Percentiles rank a stretch among this genome's conserved stretches.
These are phyloP conservation scores for Nakazawaea ishiwadae DNA, from an alignment of 805 yeast species.

Conservation along the genomic window DNA sequence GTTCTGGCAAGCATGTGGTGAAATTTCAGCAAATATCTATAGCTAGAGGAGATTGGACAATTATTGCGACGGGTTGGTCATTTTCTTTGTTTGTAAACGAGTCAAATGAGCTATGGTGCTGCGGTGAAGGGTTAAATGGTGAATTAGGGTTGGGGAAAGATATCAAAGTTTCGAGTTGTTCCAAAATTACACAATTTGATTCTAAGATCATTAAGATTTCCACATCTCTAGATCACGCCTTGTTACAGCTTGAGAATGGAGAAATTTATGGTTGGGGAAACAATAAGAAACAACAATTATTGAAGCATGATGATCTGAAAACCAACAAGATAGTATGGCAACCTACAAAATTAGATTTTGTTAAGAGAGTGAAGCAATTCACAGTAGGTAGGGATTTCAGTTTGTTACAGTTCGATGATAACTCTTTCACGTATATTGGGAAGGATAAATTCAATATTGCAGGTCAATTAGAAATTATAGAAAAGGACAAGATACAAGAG, in stretches of 20 bases:
- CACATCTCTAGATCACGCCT: slow-evolving; percentile 43
- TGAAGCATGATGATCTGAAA: slow-evolving; percentile 15
- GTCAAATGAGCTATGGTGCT: slow-evolving; percentile 36
- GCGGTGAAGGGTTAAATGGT: slow-evolving; percentile 69
- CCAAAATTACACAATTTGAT: slow-evolving; percentile 2
- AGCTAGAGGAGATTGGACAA: slow-evolving; percentile 31
- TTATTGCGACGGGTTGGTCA: slow-evolving; percentile 78
- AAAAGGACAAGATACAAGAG: slow-evolving; percentile 13
- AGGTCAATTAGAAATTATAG: slow-evolving; percentile 2
- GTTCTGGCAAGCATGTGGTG: too few relatives aligned
- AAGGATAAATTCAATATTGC: slow-evolving; percentile 25
- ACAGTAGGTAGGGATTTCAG: slow-evolving; percentile 61
- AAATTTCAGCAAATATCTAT: too few relatives aligned
- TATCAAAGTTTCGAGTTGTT: slow-evolving; percentile 16
- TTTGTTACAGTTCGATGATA: slow-evolving; percentile 23
- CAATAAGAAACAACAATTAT: slow-evolving; percentile 56
- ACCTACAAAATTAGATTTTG: slow-evolving; percentile 16
- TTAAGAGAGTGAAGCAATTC: slow-evolving; percentile 14
- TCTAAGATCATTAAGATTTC: slow-evolving; percentile 14
- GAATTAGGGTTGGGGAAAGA: slow-evolving; percentile 57
- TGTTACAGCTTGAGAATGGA: slow-evolving; percentile 35
- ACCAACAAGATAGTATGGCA: slow-evolving; percentile 19
- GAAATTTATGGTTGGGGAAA: slow-evolving; percentile 64
- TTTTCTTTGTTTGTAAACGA: slow-evolving; percentile 48
- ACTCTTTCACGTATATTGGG: slow-evolving; percentile 24